Evolutionary conservation across 2,329 filamentous ascomycete genomes (phyloP), one percentile per base, ranked within the genome.

Genomic region (Xylariales sp.): DNA sequence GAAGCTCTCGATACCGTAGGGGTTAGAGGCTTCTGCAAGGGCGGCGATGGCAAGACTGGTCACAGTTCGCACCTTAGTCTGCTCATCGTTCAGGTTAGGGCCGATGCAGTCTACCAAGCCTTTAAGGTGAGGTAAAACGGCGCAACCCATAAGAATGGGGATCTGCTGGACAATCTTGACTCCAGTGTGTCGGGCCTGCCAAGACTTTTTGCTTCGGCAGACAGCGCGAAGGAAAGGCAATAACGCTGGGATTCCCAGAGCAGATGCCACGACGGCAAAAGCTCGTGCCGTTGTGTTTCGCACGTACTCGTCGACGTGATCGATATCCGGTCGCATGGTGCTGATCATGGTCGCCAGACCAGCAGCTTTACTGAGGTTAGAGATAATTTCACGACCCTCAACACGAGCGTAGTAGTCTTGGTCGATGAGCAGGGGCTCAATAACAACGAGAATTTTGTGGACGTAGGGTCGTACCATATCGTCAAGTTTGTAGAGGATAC

Each of bases 151-250:
- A 5, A 98, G 70, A 50, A 98, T 98, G 16, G 93, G 91, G 53
- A 98, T 97, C 59, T 98, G 93, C 61, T 98, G 93, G 13, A 98
- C 87, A 57, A 98, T 98, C 72, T 98, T 98, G 48, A 98, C 93
- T 67, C 93, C 93, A 3, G 93, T 98, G 61, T 98, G 93, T 45
- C 93, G 78, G 37, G 93, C 93, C 60, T 97, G 90, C 93, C 93
- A 98, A 40, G 93, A 97, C 66, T 98, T 98, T 67, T 97, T 97
- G 67, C 89, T 95, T 60, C 89, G 83, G 60, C 93, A 98, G 14
- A 98, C 93, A 43, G 94, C 93, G 54, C 90, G 81, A 29, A 98
- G 71, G 73, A 98, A 98, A 3, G 93, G 93, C 18, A 98, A 78
- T 32, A 98, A 78, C 8, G 93, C 90, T 4, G 93, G 93, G 40